These are phyloP conservation scores for Thinopyrum elongatum DNA, from an alignment of 176 grass and related monocot species.

Conservation along the genomic window DNA sequence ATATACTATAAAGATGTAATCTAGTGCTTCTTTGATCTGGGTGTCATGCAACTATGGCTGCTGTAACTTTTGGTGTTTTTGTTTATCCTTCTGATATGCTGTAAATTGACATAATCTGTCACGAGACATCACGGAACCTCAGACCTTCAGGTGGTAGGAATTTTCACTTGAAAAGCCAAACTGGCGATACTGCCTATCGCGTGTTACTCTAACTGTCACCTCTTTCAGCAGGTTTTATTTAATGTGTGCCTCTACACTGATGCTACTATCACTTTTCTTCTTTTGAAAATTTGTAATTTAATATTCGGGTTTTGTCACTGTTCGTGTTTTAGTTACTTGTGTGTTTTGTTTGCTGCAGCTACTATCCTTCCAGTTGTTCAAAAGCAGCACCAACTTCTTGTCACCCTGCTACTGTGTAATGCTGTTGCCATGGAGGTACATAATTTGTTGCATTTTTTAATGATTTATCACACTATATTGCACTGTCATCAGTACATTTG, in stretches of 20 bases:
- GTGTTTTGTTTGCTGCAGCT: conserved; percentile 54
- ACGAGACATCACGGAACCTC: neutral
- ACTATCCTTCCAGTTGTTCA: conserved; percentile 97
- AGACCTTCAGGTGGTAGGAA: neutral
- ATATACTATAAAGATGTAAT: neutral
- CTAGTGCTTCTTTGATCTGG: conserved; percentile 9
- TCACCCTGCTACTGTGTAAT: conserved; percentile 94
- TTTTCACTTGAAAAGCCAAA: neutral
- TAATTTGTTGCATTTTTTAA: neutral
- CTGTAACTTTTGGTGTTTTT: conserved; percentile 21
- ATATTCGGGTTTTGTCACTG: neutral
- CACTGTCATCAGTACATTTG: neutral
- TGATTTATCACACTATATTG: neutral
- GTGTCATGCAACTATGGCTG: neutral
- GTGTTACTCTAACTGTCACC: neutral
- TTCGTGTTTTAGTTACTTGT: neutral
- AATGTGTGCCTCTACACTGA: neutral
- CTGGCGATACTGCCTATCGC: neutral
- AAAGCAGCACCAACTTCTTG: conserved; percentile 98
- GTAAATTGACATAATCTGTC: neutral
- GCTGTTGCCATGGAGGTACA: conserved; percentile 94
- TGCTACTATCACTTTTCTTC: neutral
- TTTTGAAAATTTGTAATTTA: neutral
- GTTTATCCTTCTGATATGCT: conserved; percentile 6
- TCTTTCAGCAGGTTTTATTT: conserved; percentile 8